Conservation (phyloP, 208 protist species). For the Leishmania braziliensis region DNA sequence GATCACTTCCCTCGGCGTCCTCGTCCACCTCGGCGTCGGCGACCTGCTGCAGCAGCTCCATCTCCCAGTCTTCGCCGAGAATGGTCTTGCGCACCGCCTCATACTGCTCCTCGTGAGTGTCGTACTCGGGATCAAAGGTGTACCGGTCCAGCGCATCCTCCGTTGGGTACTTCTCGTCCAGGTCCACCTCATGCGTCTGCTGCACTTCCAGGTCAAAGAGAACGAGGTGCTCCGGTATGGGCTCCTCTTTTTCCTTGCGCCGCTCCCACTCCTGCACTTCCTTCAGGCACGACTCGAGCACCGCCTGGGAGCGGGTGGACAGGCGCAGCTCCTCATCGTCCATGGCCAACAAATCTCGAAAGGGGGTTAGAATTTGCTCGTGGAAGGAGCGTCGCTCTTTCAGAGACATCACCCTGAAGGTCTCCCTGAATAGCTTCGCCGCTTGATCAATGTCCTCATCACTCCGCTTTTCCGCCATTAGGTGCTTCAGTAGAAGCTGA, state of each 20-base stretch:
- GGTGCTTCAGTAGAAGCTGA: conserved; percentile 74
- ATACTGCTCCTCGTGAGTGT: conserved; percentile 94
- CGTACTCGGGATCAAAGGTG: conserved; percentile 93
- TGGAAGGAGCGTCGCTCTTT: conserved; percentile 66
- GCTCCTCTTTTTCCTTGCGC: conserved; percentile 68
- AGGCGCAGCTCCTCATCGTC: conserved; percentile 94
- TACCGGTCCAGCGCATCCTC: conserved; percentile 95
- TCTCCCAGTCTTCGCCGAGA: conserved; percentile 92
- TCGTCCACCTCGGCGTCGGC: conserved; percentile 57
- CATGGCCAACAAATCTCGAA: conserved; percentile 83
- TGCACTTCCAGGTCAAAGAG: conserved; percentile 95
- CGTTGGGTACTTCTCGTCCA: conserved; percentile 90
- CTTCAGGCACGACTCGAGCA: conserved; percentile 96
- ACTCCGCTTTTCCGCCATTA: conserved; percentile 77
- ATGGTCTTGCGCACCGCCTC: conserved; percentile 88
- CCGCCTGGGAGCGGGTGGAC: conserved; percentile 95
- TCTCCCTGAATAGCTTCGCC: conserved; percentile 66
- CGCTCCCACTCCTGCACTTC: conserved; percentile 90
- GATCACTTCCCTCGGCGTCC: conserved; percentile 33
- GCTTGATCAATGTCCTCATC: conserved; percentile 97
- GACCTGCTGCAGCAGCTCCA: conserved; percentile 67
- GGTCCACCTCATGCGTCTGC: conserved; percentile 94
- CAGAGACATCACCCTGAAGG: conserved; percentile 72
- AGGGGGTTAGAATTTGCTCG: conserved; percentile 70
- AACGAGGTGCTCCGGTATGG: conserved; percentile 84